Evolutionary conservation across 495 filamentous ascomycete genomes (phyloP), one percentile per base, ranked within the genome.

Genomic region (Schizothecium vesticola): DNA sequence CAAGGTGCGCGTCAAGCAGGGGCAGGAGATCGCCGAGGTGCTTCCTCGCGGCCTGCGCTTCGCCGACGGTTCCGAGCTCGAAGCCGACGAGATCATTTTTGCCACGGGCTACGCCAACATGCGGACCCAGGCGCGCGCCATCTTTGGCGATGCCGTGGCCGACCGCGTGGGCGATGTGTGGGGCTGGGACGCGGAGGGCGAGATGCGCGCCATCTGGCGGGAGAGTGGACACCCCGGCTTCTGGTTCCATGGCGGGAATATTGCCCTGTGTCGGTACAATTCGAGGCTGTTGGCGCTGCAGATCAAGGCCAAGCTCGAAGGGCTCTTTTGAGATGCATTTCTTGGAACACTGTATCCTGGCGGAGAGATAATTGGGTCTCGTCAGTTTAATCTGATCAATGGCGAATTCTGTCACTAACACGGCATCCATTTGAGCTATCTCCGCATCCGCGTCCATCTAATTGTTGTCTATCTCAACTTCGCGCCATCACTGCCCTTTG

Each of bases 101-200:
- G 92, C 92, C 13, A 96, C 92, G 16, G 92, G 92, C 0, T 96
- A 93, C 76, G 80, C 87, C 66, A 93, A 93, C 72, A 97, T 95
- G 92, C 79, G 85, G 56, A 88, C 86, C 1, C 80, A 82, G 10
- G 82, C 85, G 13, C 76, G 87, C 6, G 77, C 70, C 24, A 88
- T 94, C 58, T 89, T 97, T 63, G 91, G 91, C 0, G 87, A 92
- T 61, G 84, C 86, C 36, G 77, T 94, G 19, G 90, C 87, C 1
- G 86, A 90, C 70, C 81, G 84, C 16, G 80, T 90, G 0, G 81
- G 82, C 10, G 85, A 90, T 77, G 87, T 94, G 51, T 97, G 92
- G 92, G 92, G 90, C 0, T 86, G 90, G 68, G 85, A 95, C 67
- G 81, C 86, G 24, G 91, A 94, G 74, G 92, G 92, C 7, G 92